Percentiles rank a stretch among this genome's conserved stretches.
Conservation (phyloP, 352 stramenopile species). For the Phytophthora pistaciae region DNA sequence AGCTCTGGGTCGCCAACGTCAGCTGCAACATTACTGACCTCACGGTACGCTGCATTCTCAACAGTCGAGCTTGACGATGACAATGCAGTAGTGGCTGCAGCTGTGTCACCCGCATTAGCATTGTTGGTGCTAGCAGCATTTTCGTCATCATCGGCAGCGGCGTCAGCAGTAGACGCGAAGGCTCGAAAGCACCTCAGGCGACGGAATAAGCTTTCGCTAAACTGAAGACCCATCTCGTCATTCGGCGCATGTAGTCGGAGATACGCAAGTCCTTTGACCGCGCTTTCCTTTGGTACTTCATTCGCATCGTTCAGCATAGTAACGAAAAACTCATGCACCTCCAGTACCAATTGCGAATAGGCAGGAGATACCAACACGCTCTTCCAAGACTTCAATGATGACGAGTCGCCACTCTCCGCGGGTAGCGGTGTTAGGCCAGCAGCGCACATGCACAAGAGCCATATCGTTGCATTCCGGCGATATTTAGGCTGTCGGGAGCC, state of each 20-base stretch:
- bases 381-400: conserved; percentile 40
- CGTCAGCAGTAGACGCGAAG: conserved; percentile 48
- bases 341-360: conserved; percentile 46
- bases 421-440: conserved; percentile 41
- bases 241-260: conserved; percentile 65
- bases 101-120: not conserved
- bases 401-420: not conserved
- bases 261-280: conserved; percentile 82
- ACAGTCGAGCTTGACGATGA: conserved; percentile 41
- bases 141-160: conserved; percentile 36
- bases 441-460: conserved; percentile 76
- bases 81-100: conserved; percentile 11
- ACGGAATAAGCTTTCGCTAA: conserved; percentile 84
- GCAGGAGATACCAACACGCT: conserved; percentile 37
- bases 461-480: conserved; percentile 67
- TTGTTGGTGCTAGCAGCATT: conserved; percentile 19
- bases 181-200: conserved; percentile 82
- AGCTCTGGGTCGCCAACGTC: conserved; percentile 83
- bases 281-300: conserved; percentile 73
- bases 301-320: conserved; percentile 83
- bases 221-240: conserved; percentile 60
- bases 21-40: conserved; percentile 86
- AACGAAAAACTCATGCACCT: conserved; percentile 80
- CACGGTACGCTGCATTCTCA: conserved; percentile 84
- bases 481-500: conserved; percentile 50